Conservation (phyloP, 177 flowering plant species). For the Telopea speciosissima region DNA sequence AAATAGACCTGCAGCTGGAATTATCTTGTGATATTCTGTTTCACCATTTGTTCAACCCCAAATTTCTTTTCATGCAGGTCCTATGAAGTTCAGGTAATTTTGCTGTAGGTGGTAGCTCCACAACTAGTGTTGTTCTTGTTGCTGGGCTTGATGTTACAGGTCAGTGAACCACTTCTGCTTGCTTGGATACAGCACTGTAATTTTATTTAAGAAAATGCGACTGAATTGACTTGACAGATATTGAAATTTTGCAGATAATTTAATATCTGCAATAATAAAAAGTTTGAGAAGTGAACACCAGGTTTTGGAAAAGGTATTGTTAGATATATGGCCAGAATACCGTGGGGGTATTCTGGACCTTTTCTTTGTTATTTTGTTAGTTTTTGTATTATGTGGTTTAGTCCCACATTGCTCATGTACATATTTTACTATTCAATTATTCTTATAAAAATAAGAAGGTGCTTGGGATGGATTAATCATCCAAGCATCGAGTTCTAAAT, state of each 20-base stretch:
- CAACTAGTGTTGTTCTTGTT: conserved; percentile 41
- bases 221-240: neutral
- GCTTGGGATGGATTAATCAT: too few relatives aligned
- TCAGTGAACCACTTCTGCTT: conserved; percentile 16
- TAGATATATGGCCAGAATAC: too few relatives aligned
- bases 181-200: too few relatives aligned
- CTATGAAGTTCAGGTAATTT: conserved; percentile 88
- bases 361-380: too few relatives aligned
- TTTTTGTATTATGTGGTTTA: too few relatives aligned
- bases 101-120: conserved; percentile 66
- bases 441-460: too few relatives aligned
- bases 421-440: too few relatives aligned
- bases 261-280: conserved; percentile 52
- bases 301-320: conserved; percentile 85
- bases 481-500: too few relatives aligned
- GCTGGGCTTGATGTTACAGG: conserved; percentile 75
- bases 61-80: conserved; percentile 42
- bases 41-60: neutral
- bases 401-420: too few relatives aligned
- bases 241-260: conserved; percentile 34
- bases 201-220: too few relatives aligned
- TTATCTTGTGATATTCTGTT: neutral
- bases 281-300: conserved; percentile 88
- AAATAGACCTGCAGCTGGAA: neutral
- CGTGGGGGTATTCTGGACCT: too few relatives aligned